Conservation (phyloP, 768 basidiomycete genomes). For the Kwoniella sp. region DNA sequence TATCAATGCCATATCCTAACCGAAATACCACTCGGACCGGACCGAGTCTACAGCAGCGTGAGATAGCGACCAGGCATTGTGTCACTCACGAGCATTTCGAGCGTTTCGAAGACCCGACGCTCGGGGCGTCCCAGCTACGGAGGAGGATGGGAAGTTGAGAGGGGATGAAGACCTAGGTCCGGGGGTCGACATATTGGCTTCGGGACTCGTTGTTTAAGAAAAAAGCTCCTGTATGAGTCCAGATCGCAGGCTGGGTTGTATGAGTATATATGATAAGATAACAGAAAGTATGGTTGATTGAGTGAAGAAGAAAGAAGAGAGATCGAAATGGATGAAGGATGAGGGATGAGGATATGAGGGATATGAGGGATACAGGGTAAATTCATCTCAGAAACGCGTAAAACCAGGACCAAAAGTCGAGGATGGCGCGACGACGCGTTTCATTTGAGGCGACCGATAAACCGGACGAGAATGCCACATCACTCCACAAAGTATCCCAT, state of each 20-base stretch:
- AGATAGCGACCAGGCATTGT: too few species aligned
- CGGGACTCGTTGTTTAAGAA: too few species aligned
- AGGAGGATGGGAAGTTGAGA: constrained; percentile 56
- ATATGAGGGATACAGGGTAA: constrained; percentile 29
- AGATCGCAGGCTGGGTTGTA: too few species aligned
- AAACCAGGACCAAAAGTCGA: constrained; percentile 4
- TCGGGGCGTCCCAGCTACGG: constrained; percentile 49
- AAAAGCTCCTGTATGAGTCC: too few species aligned
- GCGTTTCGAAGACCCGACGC: constrained; percentile 22
- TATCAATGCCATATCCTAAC: too few species aligned
- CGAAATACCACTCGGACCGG: too few species aligned
- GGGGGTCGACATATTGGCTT: constrained; percentile 41
- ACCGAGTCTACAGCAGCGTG: too few species aligned
- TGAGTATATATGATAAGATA: too few species aligned
- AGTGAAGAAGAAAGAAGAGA: background rate
- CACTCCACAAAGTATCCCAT: constrained; percentile 7
- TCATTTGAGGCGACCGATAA: background rate
- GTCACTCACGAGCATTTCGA: constrained; percentile 33
- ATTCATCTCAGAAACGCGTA: constrained; percentile 22
- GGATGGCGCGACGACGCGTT: constrained; percentile 25
- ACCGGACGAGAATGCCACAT: constrained; percentile 9
- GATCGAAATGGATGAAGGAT: background rate
- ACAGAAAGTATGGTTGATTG: too few species aligned
- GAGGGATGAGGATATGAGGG: background rate
- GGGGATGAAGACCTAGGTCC: constrained; percentile 52